Base-by-base conservation (phyloP, 2,329 filamentous ascomycete species). In the Diplodia intermedia region DNA sequence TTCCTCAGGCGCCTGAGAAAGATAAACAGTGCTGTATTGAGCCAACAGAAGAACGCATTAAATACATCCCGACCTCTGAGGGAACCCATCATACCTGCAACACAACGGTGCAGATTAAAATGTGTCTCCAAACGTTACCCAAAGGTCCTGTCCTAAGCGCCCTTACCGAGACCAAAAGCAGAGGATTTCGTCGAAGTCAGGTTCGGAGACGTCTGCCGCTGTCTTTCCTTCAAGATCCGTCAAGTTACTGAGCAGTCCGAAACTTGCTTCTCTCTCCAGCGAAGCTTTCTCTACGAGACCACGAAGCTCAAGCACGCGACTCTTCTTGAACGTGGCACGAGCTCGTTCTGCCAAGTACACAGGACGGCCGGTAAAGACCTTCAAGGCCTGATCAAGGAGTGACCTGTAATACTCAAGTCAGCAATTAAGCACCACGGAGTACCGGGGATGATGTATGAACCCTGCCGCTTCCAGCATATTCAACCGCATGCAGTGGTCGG, bases 401-500 rank as follows among this genome's bases (percentile, higher is more conserved):
- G 40, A n/a, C 14, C 56, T 61, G 33, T 3, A 12, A n/a, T 43
- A 11, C n/a, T 2, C 20, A 5, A 7, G 23, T 47, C 38, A 23
- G 36, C 12, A 60, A 18, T 12, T 26, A 26, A 26, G 23, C 14
- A 14, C 36, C 8, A 33, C 8, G 43, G 2, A 20, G 29, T n/a
- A 26, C 23, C 20, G 5, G 15, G 9, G 5, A 54, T 26, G 14
- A n/a, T 14, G 26, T 15, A 60, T 62, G n/a, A 8, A 69, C 68
- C 36, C 15, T 56, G 68, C 68, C 5, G 4, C 33, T 7, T 69
- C 43, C 15, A 43, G 3, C 65, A 49, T n/a, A 1, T 52, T n/a
- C 26, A 66, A 43, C 6, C 66, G 36, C 3, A 68, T 57, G 52
- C 65, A 66, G 55, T 72, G 70, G 5, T 70, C 62, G 7, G 70